Evolutionary conservation across 129 eudicot species (phyloP).

Genomic region (Calendula officinalis): DNA sequence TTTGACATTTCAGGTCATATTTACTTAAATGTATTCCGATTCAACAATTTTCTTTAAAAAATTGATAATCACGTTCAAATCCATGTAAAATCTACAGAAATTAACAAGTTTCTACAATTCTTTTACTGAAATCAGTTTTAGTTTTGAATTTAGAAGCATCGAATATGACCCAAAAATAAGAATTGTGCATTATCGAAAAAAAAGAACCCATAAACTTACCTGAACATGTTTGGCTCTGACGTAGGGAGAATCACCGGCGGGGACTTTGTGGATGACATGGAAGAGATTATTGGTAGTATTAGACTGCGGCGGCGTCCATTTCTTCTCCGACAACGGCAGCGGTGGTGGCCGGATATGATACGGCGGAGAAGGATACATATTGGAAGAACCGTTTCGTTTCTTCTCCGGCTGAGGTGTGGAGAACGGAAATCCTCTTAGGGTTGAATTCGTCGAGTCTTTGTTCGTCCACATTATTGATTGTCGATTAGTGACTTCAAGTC

Average conservation of each 20-base stretch:
- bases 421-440: slow-evolving; percentile 22
- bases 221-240: slow-evolving; percentile 84
- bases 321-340: slow-evolving; percentile 52
- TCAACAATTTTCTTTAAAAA: neutral
- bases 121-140: neutral
- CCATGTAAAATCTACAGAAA: neutral
- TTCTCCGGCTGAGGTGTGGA: slow-evolving; percentile 44
- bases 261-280: slow-evolving; percentile 63
- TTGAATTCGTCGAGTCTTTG: slow-evolving; percentile 25
- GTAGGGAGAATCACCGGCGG: slow-evolving; percentile 73
- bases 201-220: slow-evolving; percentile 34
- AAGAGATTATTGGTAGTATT: slow-evolving; percentile 23
- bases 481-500: slow-evolving; percentile 3
- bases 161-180: neutral
- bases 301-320: slow-evolving; percentile 29
- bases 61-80: neutral
- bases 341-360: slow-evolving; percentile 11
- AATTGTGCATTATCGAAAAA: neutral
- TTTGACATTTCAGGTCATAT: neutral
- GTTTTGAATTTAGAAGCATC: neutral
- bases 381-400: slow-evolving; percentile 25
- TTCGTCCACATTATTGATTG: slow-evolving; percentile 29
- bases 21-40: neutral
- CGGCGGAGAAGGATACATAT: slow-evolving; percentile 25
- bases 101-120: neutral